Evolutionary conservation across 2,329 filamentous ascomycete genomes (phyloP), one percentile per base, ranked within the genome.

Genomic region (Penicillium corylophilum): DNA sequence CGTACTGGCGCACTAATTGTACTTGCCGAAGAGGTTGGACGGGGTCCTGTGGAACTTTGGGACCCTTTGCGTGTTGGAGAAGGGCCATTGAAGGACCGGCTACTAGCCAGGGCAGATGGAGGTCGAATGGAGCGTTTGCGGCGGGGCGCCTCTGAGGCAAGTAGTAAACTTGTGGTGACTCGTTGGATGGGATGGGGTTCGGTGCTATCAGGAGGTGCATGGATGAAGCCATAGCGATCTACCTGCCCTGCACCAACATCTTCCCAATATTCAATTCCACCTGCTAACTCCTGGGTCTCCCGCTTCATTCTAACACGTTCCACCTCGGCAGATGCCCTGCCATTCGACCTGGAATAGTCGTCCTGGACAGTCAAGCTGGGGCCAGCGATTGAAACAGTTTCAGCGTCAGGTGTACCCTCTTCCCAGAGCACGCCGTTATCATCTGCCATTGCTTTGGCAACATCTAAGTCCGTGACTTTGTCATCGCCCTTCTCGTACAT

Each of bases 171-270:
- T 1, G 83, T 85, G 2, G 82, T 81, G 15, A 86, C 81, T 18
- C 84, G 75, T 57, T 84, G 82, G 23, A 85, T 72, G 4, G 71
- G 69, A 50, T 71, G 70, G 24, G 68, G 73, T 8, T 72, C 70
- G 9, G 64, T 64, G 5, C 62, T 56, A 18, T 68, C 66, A 12
- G 56, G 59, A 5, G 64, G 53, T n/a, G 57, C 56, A 10, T 67
- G 68, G 46, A 87, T 86, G 69, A 87, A 87, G 9, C 84, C 84
- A 64, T 86, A 87, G 53, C 84, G 76, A 65, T 87, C 84, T 3
- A 86, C 82, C 55, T 85, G 79, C 13, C 73, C 79, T 5, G 76
- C 80, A 16, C 79, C 74, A 10, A 87, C 71, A 65, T 86, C 78
- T 53, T 82, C 76, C 83, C 83, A 87, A 59, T 86, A 83, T 57